Conservation (phyloP, 345 rosid genomes). For the Turnera subulata region DNA sequence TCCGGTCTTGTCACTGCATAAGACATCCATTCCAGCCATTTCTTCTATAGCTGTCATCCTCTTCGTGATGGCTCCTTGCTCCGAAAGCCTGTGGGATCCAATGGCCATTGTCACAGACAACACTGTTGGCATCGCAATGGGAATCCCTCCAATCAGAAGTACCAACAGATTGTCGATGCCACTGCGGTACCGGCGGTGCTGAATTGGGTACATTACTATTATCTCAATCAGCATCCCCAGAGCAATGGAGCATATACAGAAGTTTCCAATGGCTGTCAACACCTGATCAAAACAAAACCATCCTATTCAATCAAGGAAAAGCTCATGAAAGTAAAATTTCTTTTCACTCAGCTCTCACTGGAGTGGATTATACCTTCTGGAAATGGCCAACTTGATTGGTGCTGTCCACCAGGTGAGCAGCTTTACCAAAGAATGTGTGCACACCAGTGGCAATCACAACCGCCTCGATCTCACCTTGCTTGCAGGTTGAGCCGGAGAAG, state of each 20-base stretch:
- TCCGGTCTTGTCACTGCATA: conserved; percentile 86
- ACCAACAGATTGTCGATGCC: conserved; percentile 81
- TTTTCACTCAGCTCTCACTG: too few species aligned
- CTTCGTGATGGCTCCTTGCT: conserved; percentile 87
- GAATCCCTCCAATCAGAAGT: conserved; percentile 85
- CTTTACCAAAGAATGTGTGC: conserved; percentile 83
- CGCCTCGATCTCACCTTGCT: conserved; percentile 89
- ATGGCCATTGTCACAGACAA: conserved; percentile 90
- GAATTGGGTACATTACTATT: conserved; percentile 74
- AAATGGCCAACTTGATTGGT: conserved; percentile 77
- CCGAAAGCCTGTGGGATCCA: conserved; percentile 73
- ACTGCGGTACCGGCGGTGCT: conserved; percentile 55
- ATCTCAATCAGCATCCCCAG: conserved; percentile 63
- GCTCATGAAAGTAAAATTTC: background rate
- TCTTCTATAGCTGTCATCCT: conserved; percentile 92
- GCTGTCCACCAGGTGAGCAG: conserved; percentile 83
- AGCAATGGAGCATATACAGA: conserved; percentile 72
- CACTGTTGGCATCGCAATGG: conserved; percentile 90
- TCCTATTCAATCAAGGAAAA: background rate
- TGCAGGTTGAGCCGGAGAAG: conserved; percentile 82
- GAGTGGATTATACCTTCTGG: conserved; percentile 43
- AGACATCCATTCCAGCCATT: conserved; percentile 90
- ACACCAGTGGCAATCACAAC: conserved; percentile 84
- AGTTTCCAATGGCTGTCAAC: conserved; percentile 80
- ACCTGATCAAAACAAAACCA: conserved; percentile 36